Base-by-base conservation (phyloP, 129 eudicot species). In the Smallanthus sonchifolius region DNA sequence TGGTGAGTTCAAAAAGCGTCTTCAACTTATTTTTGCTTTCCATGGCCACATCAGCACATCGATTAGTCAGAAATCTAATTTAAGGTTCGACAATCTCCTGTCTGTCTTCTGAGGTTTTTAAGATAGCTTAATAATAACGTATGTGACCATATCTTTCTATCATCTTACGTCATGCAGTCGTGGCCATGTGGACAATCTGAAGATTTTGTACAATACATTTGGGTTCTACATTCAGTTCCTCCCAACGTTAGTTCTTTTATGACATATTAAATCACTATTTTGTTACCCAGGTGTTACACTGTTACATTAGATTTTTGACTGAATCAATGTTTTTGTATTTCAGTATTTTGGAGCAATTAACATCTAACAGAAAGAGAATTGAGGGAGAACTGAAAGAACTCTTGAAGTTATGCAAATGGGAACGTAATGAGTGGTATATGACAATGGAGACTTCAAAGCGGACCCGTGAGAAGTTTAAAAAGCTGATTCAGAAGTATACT, bases 1-100 rank as follows among this genome's bases (percentile, higher is more conserved):
- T 72, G 99, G 99, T 65, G 99, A 95, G 80, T 95, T 86, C 73
- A 87, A 72, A 81, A 88, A 63, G 75, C 99, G 95, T 44, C 89
- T 95, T 56, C 91, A 91, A 81, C 92, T 95, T 56, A 81, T 95
- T 32, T 80, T 83, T 73, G 87, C 99, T 56, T 91, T 95, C 79
- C 89, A 86, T 82, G 97, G 97, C 45, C 96, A 91, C 60, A 77
- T 87, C 72, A 76, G 82, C 76, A 70, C 83, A 10, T 87, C 86
- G 34, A 61, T 87, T 74, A 32, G 15, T 61, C 83, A 83, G 48
- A 83, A 78, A 75, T 83, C 80, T 55, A 70, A 77, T 74, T 76
- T 62, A 49, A 87, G 95, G 97, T 91, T 66, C 55, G 43, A 49
- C 77, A 24, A 32, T 39, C 5, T 38, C 30, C 61, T 30, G 34